Base-by-base conservation (phyloP, 768 basidiomycete genomes). In the Xerocomellus intermedius region DNA sequence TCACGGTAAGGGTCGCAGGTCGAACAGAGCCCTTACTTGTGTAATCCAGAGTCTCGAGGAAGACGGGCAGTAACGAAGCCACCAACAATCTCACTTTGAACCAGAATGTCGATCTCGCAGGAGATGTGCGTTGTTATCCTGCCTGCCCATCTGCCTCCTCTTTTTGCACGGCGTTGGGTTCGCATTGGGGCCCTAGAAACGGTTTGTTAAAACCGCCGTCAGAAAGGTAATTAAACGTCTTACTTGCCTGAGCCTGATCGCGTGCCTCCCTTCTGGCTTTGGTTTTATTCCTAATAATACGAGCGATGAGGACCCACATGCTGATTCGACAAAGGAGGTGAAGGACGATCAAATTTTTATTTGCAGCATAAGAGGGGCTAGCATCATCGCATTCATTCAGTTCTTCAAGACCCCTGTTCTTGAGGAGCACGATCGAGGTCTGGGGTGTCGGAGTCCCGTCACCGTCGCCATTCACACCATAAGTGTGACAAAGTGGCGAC, bases 231-330 rank as follows among this genome's bases (percentile, higher is more conserved):
- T 3, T 33, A 22, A n/a, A 8, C 3, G 1, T 12, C 12, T n/a
- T 10, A n/a, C 52, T 61, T 36, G 36, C 48, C 48, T 49, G 47
- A 2, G 26, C 4, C 24, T 61, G 59, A 8, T 38, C 16, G 9
- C 10, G 19, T 2, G 42, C 42, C 26, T 41, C 32, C n/a, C 19
- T 41, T 16, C 6, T 54, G 17, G 46, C 52, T n/a, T 30, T 42
- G 10, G 2, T 42, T 46, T 14, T 49, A 39, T 39, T 61, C 24
- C 12, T 50, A 5, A 57, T 56, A 4, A 56, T 5, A 19, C 60
- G 60, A 3, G 49, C 46, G 32, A 62, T 14, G 22, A 41, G 1
- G 47, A 62, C 39, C 55, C 59, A 56, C 59, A 60, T 60, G 12
- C 1, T 49, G 22, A 19, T 16, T 39, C 2, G 19, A 19, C 21